These are phyloP conservation scores for Immersiella caudata DNA, from an alignment of 495 filamentous ascomycete species.

Conservation along the genomic window DNA sequence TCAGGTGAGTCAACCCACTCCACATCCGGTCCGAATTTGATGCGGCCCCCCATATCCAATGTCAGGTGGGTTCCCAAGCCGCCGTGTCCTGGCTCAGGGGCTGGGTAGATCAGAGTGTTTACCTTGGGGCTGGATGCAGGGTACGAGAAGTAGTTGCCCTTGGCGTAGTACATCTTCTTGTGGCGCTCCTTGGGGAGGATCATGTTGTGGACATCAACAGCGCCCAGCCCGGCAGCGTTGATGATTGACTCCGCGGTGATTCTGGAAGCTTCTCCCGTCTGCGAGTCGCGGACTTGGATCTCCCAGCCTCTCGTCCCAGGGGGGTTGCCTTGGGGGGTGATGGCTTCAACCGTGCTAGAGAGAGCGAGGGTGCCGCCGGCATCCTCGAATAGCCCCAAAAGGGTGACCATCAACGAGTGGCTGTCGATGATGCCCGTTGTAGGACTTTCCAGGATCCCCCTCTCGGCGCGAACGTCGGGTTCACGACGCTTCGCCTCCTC, in stretches of 20 bases:
- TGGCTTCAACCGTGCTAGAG: constrained; percentile 59
- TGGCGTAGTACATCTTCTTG: constrained; percentile 74
- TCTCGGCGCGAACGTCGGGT: constrained; percentile 71
- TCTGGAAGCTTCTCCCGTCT: constrained; percentile 49
- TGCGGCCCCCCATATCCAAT: constrained; percentile 79
- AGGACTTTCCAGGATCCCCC: constrained; percentile 77
- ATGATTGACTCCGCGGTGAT: constrained; percentile 77
- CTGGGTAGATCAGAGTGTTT: constrained; percentile 82
- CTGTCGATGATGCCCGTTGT: constrained; percentile 91
- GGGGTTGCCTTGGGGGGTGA: constrained; percentile 59
- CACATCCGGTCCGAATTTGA: constrained; percentile 94
- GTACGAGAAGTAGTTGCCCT: constrained; percentile 95
- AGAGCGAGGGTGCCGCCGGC: constrained; percentile 73
- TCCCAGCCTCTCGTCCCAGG: constrained; percentile 57
- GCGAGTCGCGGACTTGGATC: constrained; percentile 46
- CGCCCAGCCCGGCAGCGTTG: constrained; percentile 83
- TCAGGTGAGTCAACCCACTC: constrained; percentile 73
- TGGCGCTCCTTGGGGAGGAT: constrained; percentile 65
- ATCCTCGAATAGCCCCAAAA: constrained; percentile 76
- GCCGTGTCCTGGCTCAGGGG: constrained; percentile 73
- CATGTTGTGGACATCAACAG: constrained; percentile 79
- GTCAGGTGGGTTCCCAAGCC: constrained; percentile 94
- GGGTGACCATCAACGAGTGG: constrained; percentile 77
- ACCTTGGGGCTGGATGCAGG: constrained; percentile 64
- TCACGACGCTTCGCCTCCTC: constrained; percentile 66